phyloP scores from a whole-genome alignment of 495 filamentous ascomycete genomes.

The Annulohypoxylon bovei region DNA sequence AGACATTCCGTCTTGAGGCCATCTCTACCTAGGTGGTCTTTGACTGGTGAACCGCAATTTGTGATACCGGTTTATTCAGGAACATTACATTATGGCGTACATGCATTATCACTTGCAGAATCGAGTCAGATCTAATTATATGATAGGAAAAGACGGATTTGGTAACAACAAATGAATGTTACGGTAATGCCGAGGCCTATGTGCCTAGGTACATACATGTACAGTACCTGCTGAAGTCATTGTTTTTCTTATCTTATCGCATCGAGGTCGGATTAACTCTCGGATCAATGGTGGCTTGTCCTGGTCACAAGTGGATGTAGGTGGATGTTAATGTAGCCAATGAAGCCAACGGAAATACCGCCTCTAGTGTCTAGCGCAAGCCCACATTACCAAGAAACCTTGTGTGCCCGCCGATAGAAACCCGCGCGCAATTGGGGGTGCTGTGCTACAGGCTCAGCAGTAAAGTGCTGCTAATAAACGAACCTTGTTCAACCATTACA shows the following conservation, averaged over 20 bases:
- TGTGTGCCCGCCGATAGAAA: conserved; percentile 37
- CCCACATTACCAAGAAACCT: conserved; percentile 27
- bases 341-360: conserved; percentile 23
- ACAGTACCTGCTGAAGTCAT: too few relatives aligned
- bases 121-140: not conserved
- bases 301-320: not conserved
- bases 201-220: not conserved
- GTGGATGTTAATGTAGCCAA: not conserved
- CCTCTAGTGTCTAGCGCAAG: conserved; percentile 13
- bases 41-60: not conserved
- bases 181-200: conserved; percentile 28
- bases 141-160: not conserved
- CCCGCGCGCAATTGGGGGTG: conserved; percentile 42
- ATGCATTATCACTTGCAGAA: conserved; percentile 16
- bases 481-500: conserved; percentile 7
- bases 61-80: not conserved
- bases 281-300: conserved; percentile 32
- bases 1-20: too few relatives aligned
- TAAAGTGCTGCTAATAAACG: conserved; percentile 1
- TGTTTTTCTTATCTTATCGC: conserved; percentile 44
- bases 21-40: too few relatives aligned
- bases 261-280: conserved; percentile 35
- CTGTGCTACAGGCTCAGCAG: not conserved
- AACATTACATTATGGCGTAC: not conserved
- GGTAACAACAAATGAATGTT: not conserved